Base-by-base conservation (phyloP, 2,329 filamentous ascomycete genomes). In the Lecanosticta acicola region DNA sequence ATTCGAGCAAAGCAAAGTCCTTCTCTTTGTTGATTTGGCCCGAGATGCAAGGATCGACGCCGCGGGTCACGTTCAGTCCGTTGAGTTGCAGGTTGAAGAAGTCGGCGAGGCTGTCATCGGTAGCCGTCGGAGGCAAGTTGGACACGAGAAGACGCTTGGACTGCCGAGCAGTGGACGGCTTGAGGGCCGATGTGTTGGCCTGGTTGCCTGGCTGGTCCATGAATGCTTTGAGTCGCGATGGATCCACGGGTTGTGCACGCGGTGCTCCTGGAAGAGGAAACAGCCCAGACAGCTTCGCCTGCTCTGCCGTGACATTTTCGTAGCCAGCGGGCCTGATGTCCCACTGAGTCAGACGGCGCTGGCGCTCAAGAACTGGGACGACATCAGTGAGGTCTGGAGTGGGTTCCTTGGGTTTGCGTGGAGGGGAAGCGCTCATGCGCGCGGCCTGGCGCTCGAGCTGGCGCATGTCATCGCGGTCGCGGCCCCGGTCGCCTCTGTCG, bases 321-420 rank as follows among this genome's bases (percentile, higher is more conserved):
- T 99, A 99, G 36, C 93, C 91, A 13, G 89, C 87, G 4, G 93
- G 93, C 72, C 98, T 98, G 68, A 98, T 96, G 67, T 99, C 94
- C 93, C 93, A 99, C 69, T 98, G 94, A 29, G 90, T 97, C 75
- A 98, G 74, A 49, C 93, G 85, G 58, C 94, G 84, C 75, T 90
- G 93, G 60, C 91, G 84, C 62, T 91, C 84, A 53, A 89, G 73
- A 48, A 99, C 76, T 3, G 88, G 80, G n/a, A 85, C 75, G 49
- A 94, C 74, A 61, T 94, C 82, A 49, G 90, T 94, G 64, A 99
- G 74, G 67, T 99, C 94, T 29, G 93, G 94, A 0, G 93, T 98
- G 5, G 93, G 88, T 68, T 98, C 93, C 67, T 87, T 85, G 72
- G 91, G 93, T 74, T 94, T 94, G 8, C 83, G 81, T 20, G 87